Evolutionary conservation across 1,139 yeast genomes (phyloP), one percentile per base, ranked within the genome.

Genomic region (Kazachstania sp.): DNA sequence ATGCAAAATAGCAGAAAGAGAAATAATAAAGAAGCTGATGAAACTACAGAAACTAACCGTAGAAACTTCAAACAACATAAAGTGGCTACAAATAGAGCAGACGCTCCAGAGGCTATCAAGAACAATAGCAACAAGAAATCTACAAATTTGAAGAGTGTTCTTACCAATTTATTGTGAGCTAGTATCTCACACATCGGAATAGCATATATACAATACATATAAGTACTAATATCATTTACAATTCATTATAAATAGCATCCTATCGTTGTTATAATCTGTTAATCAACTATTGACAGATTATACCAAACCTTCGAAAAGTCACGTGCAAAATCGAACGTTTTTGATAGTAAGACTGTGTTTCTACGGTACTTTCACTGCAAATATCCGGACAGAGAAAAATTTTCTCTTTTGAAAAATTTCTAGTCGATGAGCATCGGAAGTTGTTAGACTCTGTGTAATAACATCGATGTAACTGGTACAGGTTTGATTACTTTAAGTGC

Each of bases 21-120:
- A 40, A 29, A 19, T 4, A 45, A 41, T 28, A 66, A 61, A 32
- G 58, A 57, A 7, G 52, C 51, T 6, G 53, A 56, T 18, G 54
- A 54, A 11, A 48, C 34, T 7, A 54, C 52, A 9, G 50, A 45
- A 15, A 37, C 15, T 16, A 28, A 40, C 9, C 38, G 39, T 15
- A 73, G 86, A 65, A 69, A 67, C 32, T 81, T 82, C 61, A 77
- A 75, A 51, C 94, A 83, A 63, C 73, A 86, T 51, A 73, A 72
- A 46, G 81, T 83, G 28, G 70, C 79, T 11, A 78, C 86, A 18
- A 74, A 75, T 12, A 75, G 92, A 57, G 84, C 87, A 1, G 78
- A 75, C 53, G 87, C 86, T 19, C 70, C 72, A 18, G 67, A 68
- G 2, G 31, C 2, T 64, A 69, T 37, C 67, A 75, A 45, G 80